Base-by-base conservation (phyloP, 2,329 filamentous ascomycete genomes). In the Cladophialophora carrionii region DNA sequence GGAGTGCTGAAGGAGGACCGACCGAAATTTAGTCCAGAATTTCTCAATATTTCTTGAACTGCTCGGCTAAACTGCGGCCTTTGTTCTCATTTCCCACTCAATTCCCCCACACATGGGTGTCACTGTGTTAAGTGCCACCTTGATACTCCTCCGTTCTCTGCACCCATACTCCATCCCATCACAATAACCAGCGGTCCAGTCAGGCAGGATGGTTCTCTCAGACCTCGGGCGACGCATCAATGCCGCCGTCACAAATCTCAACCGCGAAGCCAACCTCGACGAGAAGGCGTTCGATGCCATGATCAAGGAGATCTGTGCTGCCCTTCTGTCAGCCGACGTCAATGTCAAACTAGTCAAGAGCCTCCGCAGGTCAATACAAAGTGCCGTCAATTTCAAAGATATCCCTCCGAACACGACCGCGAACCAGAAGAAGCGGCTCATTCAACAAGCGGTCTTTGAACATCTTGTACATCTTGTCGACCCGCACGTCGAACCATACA, bases 261-360 rank as follows among this genome's bases (percentile, higher is more conserved):
- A 94, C 66, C 86, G 94, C 74, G 92, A 95, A 64, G 90, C 88
- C 71, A 97, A 96, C 75, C 87, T 98, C 72, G 94, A 98, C 76
- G 95, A 99, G 82, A 98, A 98, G 89, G 92, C 93, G 49, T 98
- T 99, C 78, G 95, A 99, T 83, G 85, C 86, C 73, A 99, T 99
- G 95, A 86, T 99, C 77, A 98, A 98, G 81, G 93, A 98, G 80
- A 98, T 99, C 74, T 96, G 92, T 77, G 88, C 93, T 71, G 95
- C 95, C 68, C 90, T 99, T 22, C 87, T 98, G 75, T 93, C 96
- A 83, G 92, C 95, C 78, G 95, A 99, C 74, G 95, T 99, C 75
- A 99, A 98, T 78, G 91, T 99, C 71, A 90, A 90, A 74, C 90
- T 99, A 59, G 95, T 99, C 66, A 88, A 90, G 74, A 88, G 89